A percentile compares a stretch with the other conserved stretches of the same genome.
Evolutionary conservation across 257 asterid species (phyloP).

Genomic region (Nicotiana paniculata): DNA sequence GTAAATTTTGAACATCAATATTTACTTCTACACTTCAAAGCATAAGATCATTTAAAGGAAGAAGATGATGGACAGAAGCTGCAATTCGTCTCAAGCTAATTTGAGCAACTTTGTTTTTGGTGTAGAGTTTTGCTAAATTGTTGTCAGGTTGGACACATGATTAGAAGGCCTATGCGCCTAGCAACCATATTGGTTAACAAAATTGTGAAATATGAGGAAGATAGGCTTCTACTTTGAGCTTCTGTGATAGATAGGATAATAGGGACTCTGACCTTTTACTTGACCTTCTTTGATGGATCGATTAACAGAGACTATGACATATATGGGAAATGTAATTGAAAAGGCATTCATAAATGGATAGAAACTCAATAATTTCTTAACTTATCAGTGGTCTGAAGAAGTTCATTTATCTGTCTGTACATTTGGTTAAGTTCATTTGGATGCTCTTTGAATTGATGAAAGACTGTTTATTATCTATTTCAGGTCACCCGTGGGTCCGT

Average conservation of each 20-base stretch:
- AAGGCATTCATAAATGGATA: neutral
- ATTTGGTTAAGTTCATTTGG: neutral
- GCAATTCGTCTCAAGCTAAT: neutral
- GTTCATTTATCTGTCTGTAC: neutral
- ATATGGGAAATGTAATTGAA: neutral
- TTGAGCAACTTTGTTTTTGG: neutral
- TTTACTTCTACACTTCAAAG: neutral
- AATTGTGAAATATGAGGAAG: neutral
- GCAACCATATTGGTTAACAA: neutral
- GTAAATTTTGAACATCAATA: neutral
- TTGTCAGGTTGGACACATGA: neutral
- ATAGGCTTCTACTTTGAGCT: neutral
- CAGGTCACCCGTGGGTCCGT: slow-evolving; percentile 44
- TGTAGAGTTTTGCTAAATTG: neutral
- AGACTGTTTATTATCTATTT: neutral
- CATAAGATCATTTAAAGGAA: neutral
- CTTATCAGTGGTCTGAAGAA: neutral
- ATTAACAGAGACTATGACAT: neutral
- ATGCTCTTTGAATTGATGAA: neutral
- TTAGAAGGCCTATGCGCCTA: neutral
- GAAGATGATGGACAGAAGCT: neutral
- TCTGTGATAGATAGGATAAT: neutral
- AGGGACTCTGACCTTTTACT: neutral
- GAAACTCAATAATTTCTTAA: neutral
- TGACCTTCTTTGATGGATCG: neutral